Evolutionary conservation across 257 asterid species (phyloP).

Genomic region (Petunia secreta): DNA sequence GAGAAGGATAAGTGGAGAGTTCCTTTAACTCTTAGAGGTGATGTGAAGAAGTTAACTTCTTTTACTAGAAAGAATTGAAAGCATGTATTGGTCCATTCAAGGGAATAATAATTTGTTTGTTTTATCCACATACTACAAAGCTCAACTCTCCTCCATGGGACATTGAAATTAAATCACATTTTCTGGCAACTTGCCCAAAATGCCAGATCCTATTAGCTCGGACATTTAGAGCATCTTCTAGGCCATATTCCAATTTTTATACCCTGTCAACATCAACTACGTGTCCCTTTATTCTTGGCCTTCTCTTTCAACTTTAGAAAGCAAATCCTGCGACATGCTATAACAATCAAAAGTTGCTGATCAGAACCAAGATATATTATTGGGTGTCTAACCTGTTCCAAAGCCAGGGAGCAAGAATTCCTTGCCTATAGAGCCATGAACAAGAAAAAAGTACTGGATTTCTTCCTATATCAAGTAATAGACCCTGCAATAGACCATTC

Average conservation of each 20-base stretch:
- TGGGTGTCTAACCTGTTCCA: slow-evolving; percentile 34
- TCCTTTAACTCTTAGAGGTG: not conserved
- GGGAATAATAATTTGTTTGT: not conserved
- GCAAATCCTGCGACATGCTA: not conserved
- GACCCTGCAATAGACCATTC: slow-evolving; percentile 33
- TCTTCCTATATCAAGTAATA: slow-evolving; percentile 45
- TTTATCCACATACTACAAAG: slow-evolving; percentile 11
- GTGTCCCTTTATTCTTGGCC: not conserved
- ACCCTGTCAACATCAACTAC: not conserved
- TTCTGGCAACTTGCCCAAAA: not conserved
- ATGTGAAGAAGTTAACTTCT: not conserved
- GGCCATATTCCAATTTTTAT: not conserved
- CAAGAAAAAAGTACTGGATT: slow-evolving; percentile 37
- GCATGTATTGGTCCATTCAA: slow-evolving; percentile 12
- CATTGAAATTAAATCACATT: not conserved
- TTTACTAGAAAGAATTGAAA: not conserved
- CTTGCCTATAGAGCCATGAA: slow-evolving; percentile 43
- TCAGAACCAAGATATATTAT: slow-evolving; percentile 10
- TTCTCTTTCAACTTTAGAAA: slow-evolving; percentile 1
- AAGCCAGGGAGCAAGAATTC: slow-evolving; percentile 41
- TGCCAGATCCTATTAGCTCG: not conserved
- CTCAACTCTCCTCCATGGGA: slow-evolving; percentile 4
- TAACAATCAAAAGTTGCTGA: slow-evolving; percentile 20
- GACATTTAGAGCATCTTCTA: slow-evolving; percentile 3
- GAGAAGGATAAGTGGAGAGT: slow-evolving; percentile 11